A percentile compares a stretch with the other conserved stretches of the same genome.
These are phyloP conservation scores for Clitoria ternatea DNA, from an alignment of 306 rosid species.

Conservation along the genomic window DNA sequence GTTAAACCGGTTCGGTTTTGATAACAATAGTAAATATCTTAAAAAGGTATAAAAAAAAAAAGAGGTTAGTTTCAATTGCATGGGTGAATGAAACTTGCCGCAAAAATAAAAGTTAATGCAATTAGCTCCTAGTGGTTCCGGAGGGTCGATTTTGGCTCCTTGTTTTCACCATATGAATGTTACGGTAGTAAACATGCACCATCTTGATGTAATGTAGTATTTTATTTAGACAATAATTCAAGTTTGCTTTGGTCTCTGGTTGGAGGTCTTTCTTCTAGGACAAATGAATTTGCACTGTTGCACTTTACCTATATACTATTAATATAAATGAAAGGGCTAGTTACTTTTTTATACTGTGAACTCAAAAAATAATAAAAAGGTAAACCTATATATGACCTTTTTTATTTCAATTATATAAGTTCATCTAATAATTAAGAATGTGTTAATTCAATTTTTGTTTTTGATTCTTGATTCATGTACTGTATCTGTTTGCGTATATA, in stretches of 20 bases:
- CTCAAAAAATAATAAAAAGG: too few relatives aligned
- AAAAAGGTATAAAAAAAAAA: too few relatives aligned
- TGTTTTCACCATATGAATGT: background rate
- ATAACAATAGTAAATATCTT: too few relatives aligned
- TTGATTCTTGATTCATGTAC: too few relatives aligned
- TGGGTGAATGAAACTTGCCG: background rate
- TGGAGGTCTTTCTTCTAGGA: background rate
- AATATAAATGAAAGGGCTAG: background rate
- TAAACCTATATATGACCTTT: too few relatives aligned
- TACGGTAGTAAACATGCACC: background rate
- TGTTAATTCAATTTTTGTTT: too few relatives aligned
- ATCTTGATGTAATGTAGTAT: background rate
- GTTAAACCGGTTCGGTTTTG: too few relatives aligned
- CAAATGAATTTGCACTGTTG: background rate
- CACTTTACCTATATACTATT: background rate
- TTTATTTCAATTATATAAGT: too few relatives aligned
- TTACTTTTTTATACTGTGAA: background rate
- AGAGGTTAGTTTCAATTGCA: conserved; percentile 12
- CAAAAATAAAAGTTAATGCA: too few relatives aligned
- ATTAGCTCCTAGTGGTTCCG: conserved; percentile 19
- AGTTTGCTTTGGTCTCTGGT: background rate
- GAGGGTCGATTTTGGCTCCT: conserved; percentile 1
- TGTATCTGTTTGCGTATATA: too few relatives aligned
- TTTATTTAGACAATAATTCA: background rate
- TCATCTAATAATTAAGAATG: too few relatives aligned